Evolutionary conservation across 257 asterid species (phyloP).

Genomic region (Solanum neorickii): DNA sequence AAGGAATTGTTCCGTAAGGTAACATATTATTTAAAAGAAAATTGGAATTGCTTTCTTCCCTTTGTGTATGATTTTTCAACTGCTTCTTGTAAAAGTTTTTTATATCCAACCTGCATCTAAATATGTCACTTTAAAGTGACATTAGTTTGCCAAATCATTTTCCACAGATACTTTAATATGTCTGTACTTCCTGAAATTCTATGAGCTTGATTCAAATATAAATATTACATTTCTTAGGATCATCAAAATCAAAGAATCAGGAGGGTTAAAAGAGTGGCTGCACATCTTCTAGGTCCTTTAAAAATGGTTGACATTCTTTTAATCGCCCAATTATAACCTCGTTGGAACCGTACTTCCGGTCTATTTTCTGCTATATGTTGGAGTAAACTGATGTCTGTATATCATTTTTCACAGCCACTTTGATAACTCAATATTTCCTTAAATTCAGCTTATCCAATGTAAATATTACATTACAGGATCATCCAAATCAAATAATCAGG

Average conservation of each 20-base stretch:
- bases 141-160: background rate
- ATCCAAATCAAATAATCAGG: background rate
- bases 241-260: background rate
- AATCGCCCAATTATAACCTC: background rate
- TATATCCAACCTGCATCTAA: background rate
- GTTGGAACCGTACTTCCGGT: background rate
- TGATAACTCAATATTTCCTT: background rate
- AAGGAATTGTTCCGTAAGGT: slow-evolving; percentile 95
- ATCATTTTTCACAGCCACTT: background rate
- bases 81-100: background rate
- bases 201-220: background rate
- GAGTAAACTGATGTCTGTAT: background rate
- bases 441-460: background rate
- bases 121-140: background rate
- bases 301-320: background rate
- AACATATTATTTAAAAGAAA: background rate
- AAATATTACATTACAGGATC: background rate
- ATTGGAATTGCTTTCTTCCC: background rate
- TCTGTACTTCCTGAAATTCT: background rate
- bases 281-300: background rate
- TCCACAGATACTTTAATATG: background rate
- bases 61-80: background rate
- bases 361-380: background rate
- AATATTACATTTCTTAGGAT: background rate
- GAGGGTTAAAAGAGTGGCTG: background rate